Percentiles rank a stretch among this genome's conserved stretches.
phyloP scores from a whole-genome alignment of 805 yeast genomes.

The Candida berthetii region DNA sequence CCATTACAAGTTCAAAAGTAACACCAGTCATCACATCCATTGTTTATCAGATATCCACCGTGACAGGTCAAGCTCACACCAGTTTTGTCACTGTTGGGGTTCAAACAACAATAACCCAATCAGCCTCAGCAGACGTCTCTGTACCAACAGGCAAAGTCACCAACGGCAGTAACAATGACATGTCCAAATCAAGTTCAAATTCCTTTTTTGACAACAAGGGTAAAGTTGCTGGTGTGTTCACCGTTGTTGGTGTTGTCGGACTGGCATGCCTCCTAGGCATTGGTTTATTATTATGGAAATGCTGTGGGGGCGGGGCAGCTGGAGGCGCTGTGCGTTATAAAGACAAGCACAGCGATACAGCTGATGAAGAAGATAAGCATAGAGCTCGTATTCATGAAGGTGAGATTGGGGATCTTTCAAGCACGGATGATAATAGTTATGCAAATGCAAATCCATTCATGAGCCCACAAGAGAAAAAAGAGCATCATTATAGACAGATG shows the following conservation, averaged over 20 bases:
- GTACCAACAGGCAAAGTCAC: slow-evolving; percentile 5
- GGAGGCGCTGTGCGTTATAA: slow-evolving; percentile 1
- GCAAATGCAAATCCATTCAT: neutral
- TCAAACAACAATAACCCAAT: slow-evolving; percentile 2
- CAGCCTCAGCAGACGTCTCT: slow-evolving; percentile 9
- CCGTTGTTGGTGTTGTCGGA: slow-evolving; percentile 66
- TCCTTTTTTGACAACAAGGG: slow-evolving; percentile 66
- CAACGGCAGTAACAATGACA: neutral
- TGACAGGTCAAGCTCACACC: slow-evolving; percentile 5
- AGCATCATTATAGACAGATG: neutral
- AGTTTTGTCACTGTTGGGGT: slow-evolving; percentile 5
- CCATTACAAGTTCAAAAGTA: slow-evolving; percentile 4
- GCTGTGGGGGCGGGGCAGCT: neutral
- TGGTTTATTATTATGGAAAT: slow-evolving; percentile 29
- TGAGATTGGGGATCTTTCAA: slow-evolving; percentile 11
- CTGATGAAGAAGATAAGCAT: neutral
- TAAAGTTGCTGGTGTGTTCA: slow-evolving; percentile 81
- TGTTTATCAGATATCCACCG: slow-evolving; percentile 3
- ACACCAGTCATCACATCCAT: slow-evolving; percentile 3
- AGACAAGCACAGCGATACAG: slow-evolving; percentile 4
- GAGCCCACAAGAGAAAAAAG: neutral
- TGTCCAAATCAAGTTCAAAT: slow-evolving; percentile 8
- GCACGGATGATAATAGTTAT: slow-evolving; percentile 6
- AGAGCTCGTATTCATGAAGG: slow-evolving; percentile 15
- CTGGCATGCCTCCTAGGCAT: slow-evolving; percentile 36